Conservation (phyloP, 2,329 filamentous ascomycete genomes). For the Neofusicoccum ribis region DNA sequence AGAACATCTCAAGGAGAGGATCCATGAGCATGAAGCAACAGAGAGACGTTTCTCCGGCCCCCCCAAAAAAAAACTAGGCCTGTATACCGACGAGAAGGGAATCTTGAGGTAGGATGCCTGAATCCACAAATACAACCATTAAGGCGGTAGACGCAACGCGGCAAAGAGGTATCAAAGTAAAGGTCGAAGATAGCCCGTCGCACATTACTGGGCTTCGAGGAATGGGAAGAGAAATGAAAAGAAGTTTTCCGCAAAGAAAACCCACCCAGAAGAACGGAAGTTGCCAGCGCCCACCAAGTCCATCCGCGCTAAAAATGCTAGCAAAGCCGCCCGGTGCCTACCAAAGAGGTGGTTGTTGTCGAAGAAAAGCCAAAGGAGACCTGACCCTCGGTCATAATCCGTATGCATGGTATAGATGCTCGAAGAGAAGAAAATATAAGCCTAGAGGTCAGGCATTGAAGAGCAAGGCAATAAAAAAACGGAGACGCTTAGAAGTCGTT, state of each 20-base stretch:
- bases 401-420: neutral
- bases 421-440: neutral
- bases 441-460: neutral
- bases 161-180: slow-evolving; percentile 11
- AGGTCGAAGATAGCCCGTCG: slow-evolving; percentile 6
- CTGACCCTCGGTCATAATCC: neutral
- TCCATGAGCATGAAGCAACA: neutral
- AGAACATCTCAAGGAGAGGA: neutral
- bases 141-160: neutral
- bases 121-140: neutral
- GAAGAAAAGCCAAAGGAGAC: neutral
- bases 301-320: slow-evolving; percentile 15
- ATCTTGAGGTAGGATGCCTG: neutral
- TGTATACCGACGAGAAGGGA: neutral
- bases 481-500: slow-evolving; percentile 17
- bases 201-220: slow-evolving; percentile 1
- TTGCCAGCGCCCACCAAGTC: slow-evolving; percentile 2
- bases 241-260: slow-evolving; percentile 4
- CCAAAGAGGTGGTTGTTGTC: neutral
- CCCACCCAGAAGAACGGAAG: neutral
- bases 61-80: neutral
- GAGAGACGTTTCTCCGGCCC: neutral
- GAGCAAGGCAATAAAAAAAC: neutral
- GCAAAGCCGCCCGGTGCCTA: slow-evolving; percentile 4
- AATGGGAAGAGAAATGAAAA: neutral